phyloP scores from a whole-genome alignment of 2,329 filamentous ascomycete species.

The Fusarium sp. region DNA sequence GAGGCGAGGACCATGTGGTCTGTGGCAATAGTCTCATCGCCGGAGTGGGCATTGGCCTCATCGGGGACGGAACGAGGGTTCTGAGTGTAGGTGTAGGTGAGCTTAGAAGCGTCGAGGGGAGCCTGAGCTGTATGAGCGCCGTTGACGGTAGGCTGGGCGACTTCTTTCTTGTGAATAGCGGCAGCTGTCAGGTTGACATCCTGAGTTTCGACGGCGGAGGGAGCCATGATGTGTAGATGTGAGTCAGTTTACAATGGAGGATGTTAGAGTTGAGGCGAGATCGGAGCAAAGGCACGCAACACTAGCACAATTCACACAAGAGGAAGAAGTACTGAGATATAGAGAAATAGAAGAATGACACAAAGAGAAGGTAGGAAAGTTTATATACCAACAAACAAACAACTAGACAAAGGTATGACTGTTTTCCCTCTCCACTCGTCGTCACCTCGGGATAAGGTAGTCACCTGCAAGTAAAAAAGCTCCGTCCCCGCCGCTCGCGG shows the following conservation, averaged over 20 bases:
- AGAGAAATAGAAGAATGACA: not conserved
- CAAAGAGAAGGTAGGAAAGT: conserved; percentile 3
- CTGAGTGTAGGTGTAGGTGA: conserved; percentile 68
- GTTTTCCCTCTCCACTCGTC: conserved; percentile 25
- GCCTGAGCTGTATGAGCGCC: conserved; percentile 64
- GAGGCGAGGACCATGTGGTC: conserved; percentile 89
- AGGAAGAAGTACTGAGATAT: not conserved
- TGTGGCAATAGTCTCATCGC: conserved; percentile 73
- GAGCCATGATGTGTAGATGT: conserved; percentile 57
- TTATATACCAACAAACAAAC: conserved; percentile 25
- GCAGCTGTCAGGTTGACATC: conserved; percentile 67
- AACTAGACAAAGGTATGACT: conserved; percentile 9
- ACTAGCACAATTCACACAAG: not conserved
- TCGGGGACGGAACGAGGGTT: conserved; percentile 68
- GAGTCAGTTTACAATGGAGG: not conserved
- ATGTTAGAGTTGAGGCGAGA: conserved; percentile 7
- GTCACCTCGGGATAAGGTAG: conserved; percentile 8
- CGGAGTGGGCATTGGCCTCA: conserved; percentile 63
- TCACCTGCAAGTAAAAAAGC: conserved; percentile 27
- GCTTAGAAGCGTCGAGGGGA: conserved; percentile 74
- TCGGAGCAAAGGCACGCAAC: conserved; percentile 8
- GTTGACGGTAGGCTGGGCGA: conserved; percentile 53
- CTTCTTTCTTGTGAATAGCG: conserved; percentile 67
- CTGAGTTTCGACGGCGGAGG: conserved; percentile 63
- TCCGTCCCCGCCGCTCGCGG: conserved; percentile 33